Conservation (phyloP, 2,329 filamentous ascomycete species). For the Bipolaris bicolor region DNA sequence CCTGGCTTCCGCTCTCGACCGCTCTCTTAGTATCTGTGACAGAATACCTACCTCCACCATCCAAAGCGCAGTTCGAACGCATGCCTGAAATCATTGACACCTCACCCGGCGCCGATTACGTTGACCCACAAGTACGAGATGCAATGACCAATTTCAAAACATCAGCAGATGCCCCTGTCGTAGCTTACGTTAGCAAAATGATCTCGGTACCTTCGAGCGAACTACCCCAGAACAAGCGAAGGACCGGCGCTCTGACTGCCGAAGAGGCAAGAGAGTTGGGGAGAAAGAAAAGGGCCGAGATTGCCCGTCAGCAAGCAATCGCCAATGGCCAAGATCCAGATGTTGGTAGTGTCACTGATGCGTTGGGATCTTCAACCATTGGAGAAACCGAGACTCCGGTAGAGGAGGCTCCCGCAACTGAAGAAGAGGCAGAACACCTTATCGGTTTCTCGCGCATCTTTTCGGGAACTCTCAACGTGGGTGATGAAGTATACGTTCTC, state of each 20-base stretch:
- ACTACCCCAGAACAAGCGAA: slow-evolving; percentile 81
- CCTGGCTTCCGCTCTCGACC: slow-evolving; percentile 92
- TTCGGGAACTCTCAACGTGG: slow-evolving; percentile 86
- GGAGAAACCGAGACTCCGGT: slow-evolving; percentile 47
- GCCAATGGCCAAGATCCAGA: slow-evolving; percentile 51
- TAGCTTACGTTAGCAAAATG: slow-evolving; percentile 98
- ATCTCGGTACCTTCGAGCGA: slow-evolving; percentile 93
- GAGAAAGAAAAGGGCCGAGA: slow-evolving; percentile 85
- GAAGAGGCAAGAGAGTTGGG: slow-evolving; percentile 91
- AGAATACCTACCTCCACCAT: slow-evolving; percentile 87
- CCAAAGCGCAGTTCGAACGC: slow-evolving; percentile 76
- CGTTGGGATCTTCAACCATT: slow-evolving; percentile 67
- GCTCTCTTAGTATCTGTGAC: slow-evolving; percentile 92
- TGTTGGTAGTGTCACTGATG: slow-evolving; percentile 61
- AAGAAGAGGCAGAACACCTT: slow-evolving; percentile 80
- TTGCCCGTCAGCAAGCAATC: slow-evolving; percentile 76
- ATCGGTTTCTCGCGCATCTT: slow-evolving; percentile 95
- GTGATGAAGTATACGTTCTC: slow-evolving; percentile 88
- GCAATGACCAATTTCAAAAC: slow-evolving; percentile 84
- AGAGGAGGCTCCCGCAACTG: slow-evolving; percentile 55
- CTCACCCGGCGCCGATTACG: slow-evolving; percentile 76
- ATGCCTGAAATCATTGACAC: slow-evolving; percentile 78
- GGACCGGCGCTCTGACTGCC: slow-evolving; percentile 71
- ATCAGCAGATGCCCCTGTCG: slow-evolving; percentile 73
- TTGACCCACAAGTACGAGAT: slow-evolving; percentile 72